phyloP scores from a whole-genome alignment of 1,139 yeast genomes.

The Groenewaldozyma auringiensis region DNA sequence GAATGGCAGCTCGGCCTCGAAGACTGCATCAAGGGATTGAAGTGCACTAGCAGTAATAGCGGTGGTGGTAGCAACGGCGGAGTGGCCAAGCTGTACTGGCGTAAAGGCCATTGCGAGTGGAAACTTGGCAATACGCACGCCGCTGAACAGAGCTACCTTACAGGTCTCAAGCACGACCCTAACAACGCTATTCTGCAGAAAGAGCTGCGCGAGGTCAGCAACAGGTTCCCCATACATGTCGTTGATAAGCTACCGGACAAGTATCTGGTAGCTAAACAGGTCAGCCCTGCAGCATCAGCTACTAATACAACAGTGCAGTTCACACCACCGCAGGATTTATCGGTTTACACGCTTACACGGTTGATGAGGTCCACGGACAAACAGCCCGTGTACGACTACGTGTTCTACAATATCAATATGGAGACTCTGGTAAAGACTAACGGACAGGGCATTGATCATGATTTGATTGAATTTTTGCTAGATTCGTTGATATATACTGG shows the following conservation, averaged over 20 bases:
- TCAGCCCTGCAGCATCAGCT: neutral
- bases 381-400: constrained; percentile 35
- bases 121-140: constrained; percentile 30
- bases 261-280: constrained; percentile 3
- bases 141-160: constrained; percentile 35
- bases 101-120: constrained; percentile 46
- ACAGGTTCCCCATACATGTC: constrained; percentile 9
- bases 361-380: constrained; percentile 20
- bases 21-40: constrained; percentile 50
- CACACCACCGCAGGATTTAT: constrained; percentile 16
- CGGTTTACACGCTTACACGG: constrained; percentile 19
- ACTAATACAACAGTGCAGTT: neutral
- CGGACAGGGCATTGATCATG: constrained; percentile 50
- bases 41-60: constrained; percentile 10
- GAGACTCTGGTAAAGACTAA: constrained; percentile 9
- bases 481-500: constrained; percentile 35
- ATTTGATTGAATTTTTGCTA: constrained; percentile 45
- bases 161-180: constrained; percentile 43
- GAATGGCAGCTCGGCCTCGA: constrained; percentile 45
- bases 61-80: constrained; percentile 1
- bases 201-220: constrained; percentile 9
- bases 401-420: constrained; percentile 28
- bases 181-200: constrained; percentile 31
- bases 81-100: constrained; percentile 45
- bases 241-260: constrained; percentile 14